phyloP scores from a whole-genome alignment of 257 asterid species.

The Solanum sitiens region DNA sequence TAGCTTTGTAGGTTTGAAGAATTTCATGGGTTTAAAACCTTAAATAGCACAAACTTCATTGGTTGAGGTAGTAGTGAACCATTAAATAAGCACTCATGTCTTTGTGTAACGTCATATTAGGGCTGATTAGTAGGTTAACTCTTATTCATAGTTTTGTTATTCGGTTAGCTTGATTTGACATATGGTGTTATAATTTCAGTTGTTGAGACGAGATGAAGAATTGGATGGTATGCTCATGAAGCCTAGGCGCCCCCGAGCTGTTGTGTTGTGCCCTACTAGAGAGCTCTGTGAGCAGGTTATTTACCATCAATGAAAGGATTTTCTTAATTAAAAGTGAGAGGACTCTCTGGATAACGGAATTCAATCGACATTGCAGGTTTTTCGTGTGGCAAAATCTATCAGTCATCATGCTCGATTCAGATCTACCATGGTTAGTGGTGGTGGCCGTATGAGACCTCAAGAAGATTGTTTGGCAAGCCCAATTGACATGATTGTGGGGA shows the following conservation, averaged over 20 bases:
- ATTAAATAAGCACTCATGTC: neutral
- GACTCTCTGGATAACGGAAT: neutral
- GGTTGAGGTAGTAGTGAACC: neutral
- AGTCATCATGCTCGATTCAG: slow-evolving; percentile 94
- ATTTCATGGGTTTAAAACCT: neutral
- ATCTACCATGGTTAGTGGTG: slow-evolving; percentile 97
- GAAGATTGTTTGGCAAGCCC: slow-evolving; percentile 86
- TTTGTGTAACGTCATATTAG: neutral
- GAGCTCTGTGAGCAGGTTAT: slow-evolving; percentile 95
- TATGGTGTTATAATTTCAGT: slow-evolving; percentile 26
- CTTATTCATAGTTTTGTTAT: neutral
- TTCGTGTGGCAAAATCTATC: slow-evolving; percentile 70
- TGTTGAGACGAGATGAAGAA: slow-evolving; percentile 77
- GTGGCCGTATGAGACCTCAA: slow-evolving; percentile 90
- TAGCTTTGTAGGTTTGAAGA: neutral
- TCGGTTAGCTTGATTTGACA: neutral
- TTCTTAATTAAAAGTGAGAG: neutral
- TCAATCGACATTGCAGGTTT: slow-evolving; percentile 40
- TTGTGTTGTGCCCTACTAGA: slow-evolving; percentile 96
- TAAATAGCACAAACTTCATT: neutral
- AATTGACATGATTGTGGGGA: slow-evolving; percentile 95
- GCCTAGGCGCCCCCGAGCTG: slow-evolving; percentile 96
- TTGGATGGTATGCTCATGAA: slow-evolving; percentile 77
- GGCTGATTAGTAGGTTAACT: neutral
- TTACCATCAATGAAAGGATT: neutral